Evolutionary conservation across 345 rosid genomes (phyloP), one percentile per base, ranked within the genome.

Genomic region (Sonneratia caseolaris): DNA sequence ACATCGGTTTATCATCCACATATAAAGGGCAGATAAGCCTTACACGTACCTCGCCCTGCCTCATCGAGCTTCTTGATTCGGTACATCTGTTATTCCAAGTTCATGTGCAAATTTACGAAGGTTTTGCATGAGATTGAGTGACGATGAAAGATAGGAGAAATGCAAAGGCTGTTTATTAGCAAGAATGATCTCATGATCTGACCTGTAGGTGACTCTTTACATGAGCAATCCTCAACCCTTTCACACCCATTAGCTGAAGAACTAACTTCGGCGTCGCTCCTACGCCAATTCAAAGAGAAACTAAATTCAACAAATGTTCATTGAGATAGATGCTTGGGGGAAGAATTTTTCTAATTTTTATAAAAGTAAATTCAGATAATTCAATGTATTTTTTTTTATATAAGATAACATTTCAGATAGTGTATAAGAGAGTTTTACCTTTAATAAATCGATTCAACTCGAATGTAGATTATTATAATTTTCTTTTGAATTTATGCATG

Each of bases 191-290:
- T 42, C 45, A 42, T 27, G 43, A 43, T 49, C 35, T 24, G 16
- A 92, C 98, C 94, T 92, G 98, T 75, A 90, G 80, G 71, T 92
- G 98, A 85, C 98, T 92, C 82, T 92, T 92, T 35, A 92, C 94
- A 78, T 92, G 96, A 19, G 96, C 89, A 78, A 92, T 90, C 82
- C 89, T 87, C 37, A 92, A 81, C 72, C 94, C 98, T 76, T 82
- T 83, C 47, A 85, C 84, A 80, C 88, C 90, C 98, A 92, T 92
- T 71, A 87, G 76, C 75, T 88, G 89, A 78, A 92, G 94, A 81
- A 92, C 92, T 75, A 81, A 73, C 78, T 92, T 92, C 0, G 98
- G 98, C 19, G 98, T 92, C 48, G 96, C 96, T 78, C 88, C 98
- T 92, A 72, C 72, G 78, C 37, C 55, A 40, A 18, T n/a, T 19